Percentiles rank a stretch among this genome's conserved stretches.
phyloP scores from a whole-genome alignment of 1,284 basidiomycete genomes.

The Peniophora sp. region DNA sequence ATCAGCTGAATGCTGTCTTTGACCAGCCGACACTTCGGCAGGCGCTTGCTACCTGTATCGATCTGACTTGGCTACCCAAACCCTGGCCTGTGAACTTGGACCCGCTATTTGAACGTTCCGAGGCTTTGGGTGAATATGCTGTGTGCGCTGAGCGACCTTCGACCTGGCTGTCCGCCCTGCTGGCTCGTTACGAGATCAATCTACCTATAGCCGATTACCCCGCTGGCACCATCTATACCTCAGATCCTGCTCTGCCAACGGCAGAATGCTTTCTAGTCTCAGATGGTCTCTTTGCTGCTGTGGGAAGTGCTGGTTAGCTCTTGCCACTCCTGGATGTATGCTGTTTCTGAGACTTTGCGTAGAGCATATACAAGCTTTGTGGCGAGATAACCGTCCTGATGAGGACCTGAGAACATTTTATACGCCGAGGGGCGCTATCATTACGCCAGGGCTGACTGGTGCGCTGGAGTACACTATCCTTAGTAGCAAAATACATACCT shows the following conservation, averaged over 20 bases:
- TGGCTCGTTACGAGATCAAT: too few relatives aligned
- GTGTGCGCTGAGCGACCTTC: too few relatives aligned
- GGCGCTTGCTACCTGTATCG: too few relatives aligned
- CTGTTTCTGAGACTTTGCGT: conserved; percentile 10
- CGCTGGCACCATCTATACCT: not conserved
- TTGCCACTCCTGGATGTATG: not conserved
- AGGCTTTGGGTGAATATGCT: too few relatives aligned
- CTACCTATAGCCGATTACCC: not conserved
- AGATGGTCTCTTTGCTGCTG: conserved; percentile 43
- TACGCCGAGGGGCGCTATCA: conserved; percentile 35
- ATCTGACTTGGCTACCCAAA: too few relatives aligned
- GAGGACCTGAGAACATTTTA: conserved; percentile 23
- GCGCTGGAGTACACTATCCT: conserved; percentile 3
- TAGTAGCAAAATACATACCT: not conserved
- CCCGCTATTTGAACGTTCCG: too few relatives aligned
- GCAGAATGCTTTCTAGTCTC: conserved; percentile 68
- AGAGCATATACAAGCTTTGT: conserved; percentile 19
- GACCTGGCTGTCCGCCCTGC: too few relatives aligned
- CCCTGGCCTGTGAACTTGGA: too few relatives aligned
- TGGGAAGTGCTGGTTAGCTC: conserved; percentile 47
- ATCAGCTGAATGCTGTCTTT: too few relatives aligned
- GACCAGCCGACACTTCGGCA: too few relatives aligned
- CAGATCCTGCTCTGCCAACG: conserved; percentile 5
- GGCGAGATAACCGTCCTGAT: conserved; percentile 13
- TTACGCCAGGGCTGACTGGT: conserved; percentile 71